Evolutionary conservation across 768 basidiomycete genomes (phyloP), one percentile per base, ranked within the genome.

Genomic region (Suillus subaureus): DNA sequence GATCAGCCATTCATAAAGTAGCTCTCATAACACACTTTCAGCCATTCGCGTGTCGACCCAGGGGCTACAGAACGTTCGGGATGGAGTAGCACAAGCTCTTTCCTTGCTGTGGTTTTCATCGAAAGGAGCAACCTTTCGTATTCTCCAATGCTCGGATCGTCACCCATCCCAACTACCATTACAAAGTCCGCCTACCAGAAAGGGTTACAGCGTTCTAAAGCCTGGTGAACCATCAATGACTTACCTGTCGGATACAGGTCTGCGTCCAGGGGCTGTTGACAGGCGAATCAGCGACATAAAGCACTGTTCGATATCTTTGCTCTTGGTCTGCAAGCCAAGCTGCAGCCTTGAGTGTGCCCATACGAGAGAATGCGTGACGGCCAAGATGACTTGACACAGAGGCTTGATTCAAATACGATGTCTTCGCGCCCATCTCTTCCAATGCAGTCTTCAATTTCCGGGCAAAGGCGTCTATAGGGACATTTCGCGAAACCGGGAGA

Each of bases 91-190:
- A 99, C 90, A 33, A 99, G 86, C 75, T 99, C 97, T 78, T 99
- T 99, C 63, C 97, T 82, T n/a, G 97, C 97, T 0, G 97, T 99
- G 0, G 97, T 98, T 81, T 99, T 99, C 84, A 96, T 92, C 1
- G 96, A 96, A 49, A 98, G 82, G 26, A 99, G 79, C 4, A 99
- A 81, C 62, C 96, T 87, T 76, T 99, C 96, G 72, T 95, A 99
- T 79, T 99, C 97, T 15, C 97, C 97, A 7, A 95, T 81, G 23
- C 85, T 85, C 16, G 95, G 90, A 73, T 94, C 96, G 65, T 97
- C 96, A 4, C 93, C 96, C 87, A 96, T 91, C 9, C 94, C 96
- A 62, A 97, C 91, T 26, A 96, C 87, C 88, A 97, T 89, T 43
- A 97, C 92, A 73, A 88, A 96, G 78, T 98, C 96, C 18, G 96